Percentiles rank a stretch among this genome's conserved stretches.
Evolutionary conservation across 208 protist genomes (phyloP).

Genomic region (Tritrichomonas foetus): DNA sequence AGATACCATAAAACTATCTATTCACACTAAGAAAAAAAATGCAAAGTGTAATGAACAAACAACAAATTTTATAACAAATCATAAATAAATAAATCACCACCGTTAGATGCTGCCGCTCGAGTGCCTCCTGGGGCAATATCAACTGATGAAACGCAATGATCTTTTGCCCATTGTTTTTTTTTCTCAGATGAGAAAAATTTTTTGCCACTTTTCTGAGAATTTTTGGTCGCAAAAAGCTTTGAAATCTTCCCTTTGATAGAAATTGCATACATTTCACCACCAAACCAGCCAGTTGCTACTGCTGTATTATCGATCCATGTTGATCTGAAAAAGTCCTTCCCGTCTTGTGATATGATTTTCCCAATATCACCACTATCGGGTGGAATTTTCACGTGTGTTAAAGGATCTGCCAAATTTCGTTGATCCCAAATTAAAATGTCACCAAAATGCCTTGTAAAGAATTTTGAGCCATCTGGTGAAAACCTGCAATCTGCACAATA

Average conservation of each 20-base stretch:
- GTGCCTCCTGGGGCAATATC: not conserved
- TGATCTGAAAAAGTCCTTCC: not conserved
- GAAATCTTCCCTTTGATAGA: not conserved
- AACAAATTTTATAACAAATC: not conserved
- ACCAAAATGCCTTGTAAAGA: not conserved
- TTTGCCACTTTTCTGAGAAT: not conserved
- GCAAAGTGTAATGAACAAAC: too few relatives aligned
- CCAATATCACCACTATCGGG: not conserved
- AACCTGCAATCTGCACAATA: not conserved
- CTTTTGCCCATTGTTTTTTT: not conserved
- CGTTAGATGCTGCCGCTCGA: not conserved
- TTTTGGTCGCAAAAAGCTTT: not conserved
- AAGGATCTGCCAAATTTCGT: not conserved
- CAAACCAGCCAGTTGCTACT: not conserved
- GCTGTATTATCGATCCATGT: not conserved
- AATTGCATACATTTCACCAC: not conserved
- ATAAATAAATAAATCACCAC: not conserved
- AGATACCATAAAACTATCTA: too few relatives aligned
- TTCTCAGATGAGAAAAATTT: not conserved
- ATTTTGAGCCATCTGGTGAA: slow-evolving; percentile 11
- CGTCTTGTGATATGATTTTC: not conserved
- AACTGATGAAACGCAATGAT: not conserved
- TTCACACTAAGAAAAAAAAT: too few relatives aligned
- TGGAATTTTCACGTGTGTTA: not conserved
- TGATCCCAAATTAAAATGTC: not conserved